Conservation (phyloP, 1,284 basidiomycete genomes). For the Mycena citricolor region DNA sequence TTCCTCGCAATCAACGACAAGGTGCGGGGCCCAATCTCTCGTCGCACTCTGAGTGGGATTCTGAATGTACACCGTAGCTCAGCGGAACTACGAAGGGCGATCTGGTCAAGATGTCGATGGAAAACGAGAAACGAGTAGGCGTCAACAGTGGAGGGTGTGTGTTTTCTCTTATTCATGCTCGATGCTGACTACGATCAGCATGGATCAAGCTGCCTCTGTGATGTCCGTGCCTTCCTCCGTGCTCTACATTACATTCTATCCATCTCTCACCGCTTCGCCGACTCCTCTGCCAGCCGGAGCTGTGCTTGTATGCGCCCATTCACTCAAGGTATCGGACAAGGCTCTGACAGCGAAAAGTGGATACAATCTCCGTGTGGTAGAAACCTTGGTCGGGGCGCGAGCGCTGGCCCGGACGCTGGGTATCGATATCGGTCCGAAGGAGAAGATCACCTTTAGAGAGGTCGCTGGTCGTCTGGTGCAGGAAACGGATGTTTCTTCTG, state of each 20-base stretch:
- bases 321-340: constrained; percentile 82
- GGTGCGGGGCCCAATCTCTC: constrained; percentile 31
- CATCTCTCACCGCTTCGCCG: constrained; percentile 61
- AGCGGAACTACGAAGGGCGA: constrained; percentile 59
- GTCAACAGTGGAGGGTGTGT: constrained; percentile 76
- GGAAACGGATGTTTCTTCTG: constrained; percentile 40
- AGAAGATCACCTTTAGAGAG: constrained; percentile 54
- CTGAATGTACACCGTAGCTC: constrained; percentile 18
- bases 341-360: constrained; percentile 71
- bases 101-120: constrained; percentile 75
- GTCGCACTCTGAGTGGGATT: constrained; percentile 32
- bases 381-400: constrained; percentile 77
- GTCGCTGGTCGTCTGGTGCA: constrained; percentile 48
- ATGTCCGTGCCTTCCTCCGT: constrained; percentile 69
- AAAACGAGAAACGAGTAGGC: constrained; percentile 81
- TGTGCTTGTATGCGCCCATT: constrained; percentile 82
- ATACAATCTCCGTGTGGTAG: constrained; percentile 88
- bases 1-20: constrained; percentile 77
- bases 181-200: constrained; percentile 38
- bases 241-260: constrained; percentile 81
- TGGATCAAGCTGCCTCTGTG: constrained; percentile 85
- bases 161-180: not conserved
- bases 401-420: constrained; percentile 63
- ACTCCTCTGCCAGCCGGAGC: constrained; percentile 53
- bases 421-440: constrained; percentile 41